A percentile compares a stretch with the other conserved stretches of the same genome.
Conservation (phyloP, 1,139 yeast species). For the Candida smagusa region DNA sequence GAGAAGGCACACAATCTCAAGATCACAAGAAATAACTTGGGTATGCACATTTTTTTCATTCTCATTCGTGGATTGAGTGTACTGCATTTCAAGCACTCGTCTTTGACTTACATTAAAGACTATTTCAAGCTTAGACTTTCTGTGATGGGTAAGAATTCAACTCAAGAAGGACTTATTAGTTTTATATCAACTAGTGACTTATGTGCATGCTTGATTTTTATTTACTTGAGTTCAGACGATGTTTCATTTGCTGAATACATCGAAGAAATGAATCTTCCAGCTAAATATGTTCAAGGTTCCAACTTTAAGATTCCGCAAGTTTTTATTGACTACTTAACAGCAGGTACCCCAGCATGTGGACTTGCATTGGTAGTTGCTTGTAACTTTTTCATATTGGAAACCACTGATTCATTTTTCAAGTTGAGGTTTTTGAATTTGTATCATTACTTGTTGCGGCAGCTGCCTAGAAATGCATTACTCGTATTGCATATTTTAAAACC, state of each 20-base stretch:
- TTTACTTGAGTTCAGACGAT: constrained; percentile 51
- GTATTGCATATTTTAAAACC: constrained; percentile 44
- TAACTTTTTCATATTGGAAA: constrained; percentile 46
- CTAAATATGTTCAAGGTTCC: constrained; percentile 23
- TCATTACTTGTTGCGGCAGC: constrained; percentile 36
- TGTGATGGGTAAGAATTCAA: not conserved
- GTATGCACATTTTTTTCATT: constrained; percentile 50
- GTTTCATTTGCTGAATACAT: constrained; percentile 45
- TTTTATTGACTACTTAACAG: constrained; percentile 47
- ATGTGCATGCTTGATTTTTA: constrained; percentile 48
- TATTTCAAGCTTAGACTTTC: constrained; percentile 43
- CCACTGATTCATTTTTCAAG: constrained; percentile 44
- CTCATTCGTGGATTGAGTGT: constrained; percentile 62
- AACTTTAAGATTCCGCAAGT: constrained; percentile 45
- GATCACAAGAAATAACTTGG: constrained; percentile 48
- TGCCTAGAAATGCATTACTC: constrained; percentile 37
- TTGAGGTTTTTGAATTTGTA: constrained; percentile 52
- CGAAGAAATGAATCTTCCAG: constrained; percentile 42
- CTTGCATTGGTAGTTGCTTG: constrained; percentile 53
- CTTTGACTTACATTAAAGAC: constrained; percentile 50
- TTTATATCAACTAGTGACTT: constrained; percentile 2
- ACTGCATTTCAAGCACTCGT: constrained; percentile 57
- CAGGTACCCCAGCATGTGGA: constrained; percentile 40
- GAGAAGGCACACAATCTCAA: constrained; percentile 45
- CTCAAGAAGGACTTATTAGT: not conserved